These are phyloP conservation scores for Brassica hybrid DNA, from an alignment of 441 rosid species.

Conservation along the genomic window DNA sequence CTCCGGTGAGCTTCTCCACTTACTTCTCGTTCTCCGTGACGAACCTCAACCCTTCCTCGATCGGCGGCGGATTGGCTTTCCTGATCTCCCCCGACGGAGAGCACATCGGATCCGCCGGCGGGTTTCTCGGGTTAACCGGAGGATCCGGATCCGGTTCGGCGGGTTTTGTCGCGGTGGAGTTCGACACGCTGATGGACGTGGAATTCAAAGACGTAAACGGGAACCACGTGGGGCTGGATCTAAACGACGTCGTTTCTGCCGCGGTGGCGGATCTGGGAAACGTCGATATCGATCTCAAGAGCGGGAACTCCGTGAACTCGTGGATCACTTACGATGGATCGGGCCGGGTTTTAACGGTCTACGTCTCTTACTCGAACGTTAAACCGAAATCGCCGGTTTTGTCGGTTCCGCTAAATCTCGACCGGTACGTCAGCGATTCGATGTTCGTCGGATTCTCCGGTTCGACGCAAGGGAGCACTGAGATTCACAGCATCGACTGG, in stretches of 20 bases:
- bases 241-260: constrained; percentile 74
- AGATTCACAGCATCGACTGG: constrained; percentile 88
- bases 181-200: constrained; percentile 90
- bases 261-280: constrained; percentile 68
- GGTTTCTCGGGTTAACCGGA: constrained; percentile 66
- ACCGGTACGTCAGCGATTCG: constrained; percentile 75
- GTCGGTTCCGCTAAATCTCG: constrained; percentile 64
- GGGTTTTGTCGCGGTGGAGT: constrained; percentile 87
- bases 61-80: constrained; percentile 97
- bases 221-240: constrained; percentile 94
- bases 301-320: constrained; percentile 79
- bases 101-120: constrained; percentile 74
- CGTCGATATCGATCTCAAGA: constrained; percentile 79
- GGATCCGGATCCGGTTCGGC: constrained; percentile 44
- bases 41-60: constrained; percentile 86
- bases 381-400: constrained; percentile 76
- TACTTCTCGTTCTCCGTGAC: constrained; percentile 80
- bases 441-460: constrained; percentile 99
- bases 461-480: constrained; percentile 96
- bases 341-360: constrained; percentile 50
- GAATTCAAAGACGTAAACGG: constrained; percentile 84
- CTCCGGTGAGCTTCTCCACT: constrained; percentile 75
- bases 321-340: constrained; percentile 82
- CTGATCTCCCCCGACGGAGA: constrained; percentile 74
- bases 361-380: constrained; percentile 81